Evolutionary conservation across 768 basidiomycete genomes (phyloP).

Genomic region (Termitomyces sp.): DNA sequence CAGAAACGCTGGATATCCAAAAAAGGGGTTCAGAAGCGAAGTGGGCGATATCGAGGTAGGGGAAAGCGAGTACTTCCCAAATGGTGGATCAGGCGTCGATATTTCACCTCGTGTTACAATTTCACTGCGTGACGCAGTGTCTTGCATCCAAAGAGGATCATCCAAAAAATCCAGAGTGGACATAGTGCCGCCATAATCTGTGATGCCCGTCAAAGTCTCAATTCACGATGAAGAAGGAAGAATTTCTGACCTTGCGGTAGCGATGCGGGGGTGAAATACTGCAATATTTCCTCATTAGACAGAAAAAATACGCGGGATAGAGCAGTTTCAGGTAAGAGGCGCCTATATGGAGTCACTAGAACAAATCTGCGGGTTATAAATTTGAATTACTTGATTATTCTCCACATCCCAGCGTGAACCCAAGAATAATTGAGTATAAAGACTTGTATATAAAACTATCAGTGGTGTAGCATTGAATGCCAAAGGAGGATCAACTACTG

Average conservation of each 20-base stretch:
- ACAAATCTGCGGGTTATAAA: slow-evolving; percentile 2
- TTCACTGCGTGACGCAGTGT: slow-evolving; percentile 16
- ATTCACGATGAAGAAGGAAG: neutral
- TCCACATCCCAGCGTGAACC: slow-evolving; percentile 70
- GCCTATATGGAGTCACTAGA: slow-evolving; percentile 35
- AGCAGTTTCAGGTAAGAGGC: slow-evolving; percentile 56
- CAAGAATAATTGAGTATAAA: slow-evolving; percentile 75
- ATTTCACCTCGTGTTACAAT: slow-evolving; percentile 12
- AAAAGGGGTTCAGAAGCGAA: slow-evolving; percentile 70
- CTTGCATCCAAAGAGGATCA: slow-evolving; percentile 41
- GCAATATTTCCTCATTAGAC: slow-evolving; percentile 48
- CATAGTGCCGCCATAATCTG: slow-evolving; percentile 69
- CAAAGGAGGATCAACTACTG: slow-evolving; percentile 4
- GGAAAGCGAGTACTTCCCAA: slow-evolving; percentile 17
- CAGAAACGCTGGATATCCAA: slow-evolving; percentile 59
- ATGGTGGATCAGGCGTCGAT: slow-evolving; percentile 18
- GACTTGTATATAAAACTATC: slow-evolving; percentile 32
- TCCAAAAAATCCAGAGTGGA: slow-evolving; percentile 47
- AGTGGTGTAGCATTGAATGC: slow-evolving; percentile 7
- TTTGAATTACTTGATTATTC: slow-evolving; percentile 52
- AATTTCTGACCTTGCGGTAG: slow-evolving; percentile 54
- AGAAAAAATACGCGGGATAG: slow-evolving; percentile 68
- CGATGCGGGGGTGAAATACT: slow-evolving; percentile 46
- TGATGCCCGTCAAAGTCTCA: slow-evolving; percentile 11
- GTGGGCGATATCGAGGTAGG: slow-evolving; percentile 40